Evolutionary conservation across 2,329 filamentous ascomycete species (phyloP), one percentile per base, ranked within the genome.

Genomic region (Phialemonium atrogriseum): DNA sequence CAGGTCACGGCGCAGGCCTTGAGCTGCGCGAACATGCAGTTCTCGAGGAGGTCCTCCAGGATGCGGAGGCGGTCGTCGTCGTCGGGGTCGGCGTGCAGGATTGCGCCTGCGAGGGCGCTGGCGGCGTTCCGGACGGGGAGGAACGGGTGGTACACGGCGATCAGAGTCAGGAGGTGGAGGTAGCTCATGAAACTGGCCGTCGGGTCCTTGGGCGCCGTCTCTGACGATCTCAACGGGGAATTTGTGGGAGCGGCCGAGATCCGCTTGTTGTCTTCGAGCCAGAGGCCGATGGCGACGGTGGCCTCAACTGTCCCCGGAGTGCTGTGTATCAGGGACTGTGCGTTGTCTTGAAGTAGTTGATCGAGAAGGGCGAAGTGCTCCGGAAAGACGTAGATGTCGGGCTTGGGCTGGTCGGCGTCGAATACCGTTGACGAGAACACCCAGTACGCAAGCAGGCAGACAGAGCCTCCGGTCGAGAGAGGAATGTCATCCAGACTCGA

Each of bases 1-100:
- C 77, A 81, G 4, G 65, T 64, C 5, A 80, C 64, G 1, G 75
- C 76, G 24, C 71, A 74, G 7, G 71, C 76, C 48, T 78, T 77
- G 22, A 81, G 59, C 1, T 68, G 63, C 3, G 73, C 64, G 43
- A 76, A 80, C 42, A 73, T 66, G 59, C 76, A 80, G 48, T 79
- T 76, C 51, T 80, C 74, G 10, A 81, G 55, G 10, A 80, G 62
- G 45, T 81, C 77, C 32, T 76, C 70, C 7, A 82, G 62, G 40
- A 81, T 80, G 17, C 66, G 62, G 11, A 81, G 56, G 5, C 75
- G 64, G 45, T 71, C 65, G 4, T 68, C 63, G 37, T 76, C 71
- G 16, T 73, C 65, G 1, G 76, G 73, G 39, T 79, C 67, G 3
- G 70, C 60, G 44, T 80, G 76, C 21, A 77, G 59, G 10, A 75